These are phyloP conservation scores for Filosporella fistucella DNA, from an alignment of 495 filamentous ascomycete species.

Conservation along the genomic window DNA sequence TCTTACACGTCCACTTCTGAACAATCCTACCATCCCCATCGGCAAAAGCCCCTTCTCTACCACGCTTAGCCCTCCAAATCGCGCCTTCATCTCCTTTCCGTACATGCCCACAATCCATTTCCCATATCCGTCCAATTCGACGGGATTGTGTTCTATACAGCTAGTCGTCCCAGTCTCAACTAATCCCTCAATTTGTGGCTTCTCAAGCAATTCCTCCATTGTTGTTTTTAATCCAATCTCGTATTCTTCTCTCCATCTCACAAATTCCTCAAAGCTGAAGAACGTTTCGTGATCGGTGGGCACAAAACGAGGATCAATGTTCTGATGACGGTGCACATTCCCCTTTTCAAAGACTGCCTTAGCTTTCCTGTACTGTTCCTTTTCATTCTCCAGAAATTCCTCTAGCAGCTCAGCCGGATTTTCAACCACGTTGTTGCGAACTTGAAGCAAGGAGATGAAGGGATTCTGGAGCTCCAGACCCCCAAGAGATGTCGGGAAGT, in stretches of 20 bases:
- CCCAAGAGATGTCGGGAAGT: constrained; percentile 56
- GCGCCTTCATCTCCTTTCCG: constrained; percentile 50
- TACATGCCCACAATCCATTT: constrained; percentile 59
- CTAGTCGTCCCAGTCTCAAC: neutral
- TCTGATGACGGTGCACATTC: constrained; percentile 12
- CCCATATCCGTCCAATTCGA: constrained; percentile 56
- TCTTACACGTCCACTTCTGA: constrained; percentile 52
- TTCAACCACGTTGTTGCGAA: constrained; percentile 46
- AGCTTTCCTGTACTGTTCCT: constrained; percentile 37
- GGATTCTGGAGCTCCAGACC: constrained; percentile 54
- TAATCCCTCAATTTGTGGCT: constrained; percentile 9
- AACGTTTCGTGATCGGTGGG: constrained; percentile 34
- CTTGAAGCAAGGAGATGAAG: constrained; percentile 46
- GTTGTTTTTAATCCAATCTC: constrained; percentile 11
- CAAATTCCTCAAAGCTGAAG: constrained; percentile 51
- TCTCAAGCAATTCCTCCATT: constrained; percentile 13
- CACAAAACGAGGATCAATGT: constrained; percentile 8
- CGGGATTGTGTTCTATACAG: no score
- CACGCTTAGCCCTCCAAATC: constrained; percentile 58
- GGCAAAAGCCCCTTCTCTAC: constrained; percentile 58
- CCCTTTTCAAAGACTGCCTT: constrained; percentile 42
- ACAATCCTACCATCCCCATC: constrained; percentile 59
- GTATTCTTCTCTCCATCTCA: constrained; percentile 42
- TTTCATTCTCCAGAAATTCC: constrained; percentile 39
- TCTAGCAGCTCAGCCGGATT: constrained; percentile 39